Conservation (phyloP, 208 protist genomes). For the Trypanosoma boissoni region DNA sequence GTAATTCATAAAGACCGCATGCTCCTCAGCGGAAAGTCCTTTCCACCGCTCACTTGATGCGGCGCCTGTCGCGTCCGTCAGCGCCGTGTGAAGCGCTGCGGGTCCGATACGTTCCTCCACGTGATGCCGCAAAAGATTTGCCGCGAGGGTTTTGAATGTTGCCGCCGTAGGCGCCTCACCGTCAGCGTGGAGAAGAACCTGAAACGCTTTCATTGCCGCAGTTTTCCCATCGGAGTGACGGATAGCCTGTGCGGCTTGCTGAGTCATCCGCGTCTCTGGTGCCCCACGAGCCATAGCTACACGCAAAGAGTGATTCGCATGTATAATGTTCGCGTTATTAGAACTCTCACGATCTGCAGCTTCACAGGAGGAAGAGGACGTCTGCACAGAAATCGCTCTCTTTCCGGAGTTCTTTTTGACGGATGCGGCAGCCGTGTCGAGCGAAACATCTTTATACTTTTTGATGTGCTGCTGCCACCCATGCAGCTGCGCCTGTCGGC, state of each 20-base stretch:
- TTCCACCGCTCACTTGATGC: constrained; percentile 42
- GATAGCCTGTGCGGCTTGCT: constrained; percentile 27
- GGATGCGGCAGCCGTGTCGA: not conserved
- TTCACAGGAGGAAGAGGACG: too few species aligned
- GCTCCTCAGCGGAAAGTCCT: constrained; percentile 37
- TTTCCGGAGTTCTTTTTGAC: too few species aligned
- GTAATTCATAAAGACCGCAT: constrained; percentile 46
- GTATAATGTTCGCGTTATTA: constrained; percentile 7
- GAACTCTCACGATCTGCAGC: not conserved
- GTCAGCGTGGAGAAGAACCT: constrained; percentile 31
- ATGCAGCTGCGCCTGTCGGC: constrained; percentile 32
- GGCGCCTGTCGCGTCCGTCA: constrained; percentile 43
- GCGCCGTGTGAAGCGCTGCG: constrained; percentile 31
- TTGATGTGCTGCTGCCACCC: constrained; percentile 2
- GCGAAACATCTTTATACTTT: not conserved
- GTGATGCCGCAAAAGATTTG: constrained; percentile 42
- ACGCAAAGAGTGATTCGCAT: constrained; percentile 18
- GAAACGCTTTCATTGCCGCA: constrained; percentile 45
- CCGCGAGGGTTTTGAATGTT: constrained; percentile 32
- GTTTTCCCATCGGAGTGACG: constrained; percentile 27
- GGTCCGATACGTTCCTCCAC: constrained; percentile 39
- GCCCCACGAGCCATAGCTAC: constrained; percentile 14
- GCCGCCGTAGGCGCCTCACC: constrained; percentile 23
- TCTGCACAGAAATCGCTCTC: too few species aligned
- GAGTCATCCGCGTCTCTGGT: constrained; percentile 27